phyloP scores from a whole-genome alignment of 2,329 filamentous ascomycete species.

The Ascomycota sp. region DNA sequence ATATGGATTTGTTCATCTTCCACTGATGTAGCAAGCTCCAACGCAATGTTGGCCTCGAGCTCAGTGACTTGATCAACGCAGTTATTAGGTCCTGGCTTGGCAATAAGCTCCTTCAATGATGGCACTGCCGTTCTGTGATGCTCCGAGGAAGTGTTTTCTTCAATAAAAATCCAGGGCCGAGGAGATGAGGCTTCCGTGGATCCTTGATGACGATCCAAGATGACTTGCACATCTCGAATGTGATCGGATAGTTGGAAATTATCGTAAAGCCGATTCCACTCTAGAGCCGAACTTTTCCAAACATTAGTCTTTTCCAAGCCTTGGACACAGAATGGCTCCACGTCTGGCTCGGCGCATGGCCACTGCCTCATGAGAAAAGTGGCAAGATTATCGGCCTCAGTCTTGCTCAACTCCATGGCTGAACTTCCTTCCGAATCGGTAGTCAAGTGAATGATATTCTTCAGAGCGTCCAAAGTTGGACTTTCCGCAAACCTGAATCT shows the following conservation, averaged over 20 bases:
- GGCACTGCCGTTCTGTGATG: not conserved
- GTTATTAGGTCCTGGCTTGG: not conserved
- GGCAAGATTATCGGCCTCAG: slow-evolving; percentile 1
- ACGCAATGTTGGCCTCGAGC: too few species aligned
- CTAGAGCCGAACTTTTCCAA: not conserved
- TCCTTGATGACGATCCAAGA: not conserved
- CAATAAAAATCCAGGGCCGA: too few species aligned
- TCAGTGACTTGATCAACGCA: too few species aligned
- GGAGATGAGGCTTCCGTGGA: not conserved
- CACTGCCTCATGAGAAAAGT: slow-evolving; percentile 1
- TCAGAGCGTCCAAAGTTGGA: not conserved
- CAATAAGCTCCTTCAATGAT: not conserved
- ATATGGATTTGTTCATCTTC: not conserved
- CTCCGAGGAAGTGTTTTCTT: too few species aligned
- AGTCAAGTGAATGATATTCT: not conserved
- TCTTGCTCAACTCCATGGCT: not conserved
- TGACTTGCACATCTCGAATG: not conserved
- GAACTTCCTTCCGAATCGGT: too few species aligned
- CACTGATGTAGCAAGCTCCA: too few species aligned
- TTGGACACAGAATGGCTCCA: not conserved
- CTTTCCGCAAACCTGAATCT: not conserved
- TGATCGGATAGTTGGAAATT: not conserved
- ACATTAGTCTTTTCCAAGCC: not conserved
- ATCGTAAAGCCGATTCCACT: not conserved
- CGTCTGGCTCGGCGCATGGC: not conserved